Conservation (phyloP, 768 basidiomycete genomes). For the Mycena filopes region DNA sequence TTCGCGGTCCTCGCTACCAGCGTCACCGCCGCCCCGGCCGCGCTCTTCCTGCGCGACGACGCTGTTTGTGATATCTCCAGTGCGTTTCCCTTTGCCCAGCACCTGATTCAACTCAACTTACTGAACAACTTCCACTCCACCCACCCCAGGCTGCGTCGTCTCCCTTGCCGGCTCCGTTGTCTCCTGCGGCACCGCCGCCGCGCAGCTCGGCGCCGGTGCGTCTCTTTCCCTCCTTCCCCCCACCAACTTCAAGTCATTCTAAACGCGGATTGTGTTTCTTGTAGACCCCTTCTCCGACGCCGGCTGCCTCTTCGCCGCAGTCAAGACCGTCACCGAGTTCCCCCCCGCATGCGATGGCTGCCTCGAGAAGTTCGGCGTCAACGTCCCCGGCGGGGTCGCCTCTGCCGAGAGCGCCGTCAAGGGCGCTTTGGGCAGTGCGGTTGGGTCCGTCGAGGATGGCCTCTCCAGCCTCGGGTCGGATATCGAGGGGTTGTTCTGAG, state of each 20-base stretch:
- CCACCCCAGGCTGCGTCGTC: constrained; percentile 20
- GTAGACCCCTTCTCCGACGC: constrained; percentile 26
- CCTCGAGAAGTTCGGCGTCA: constrained; percentile 16
- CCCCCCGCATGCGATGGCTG: constrained; percentile 25
- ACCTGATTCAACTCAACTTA: too few species aligned
- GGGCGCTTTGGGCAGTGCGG: too few species aligned
- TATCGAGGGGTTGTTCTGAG: not conserved
- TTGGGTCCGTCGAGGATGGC: not conserved
- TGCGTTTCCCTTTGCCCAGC: not conserved
- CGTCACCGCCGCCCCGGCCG: constrained; percentile 10
- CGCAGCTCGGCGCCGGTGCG: constrained; percentile 26
- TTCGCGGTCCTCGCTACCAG: constrained; percentile 15
- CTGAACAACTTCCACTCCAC: too few species aligned
- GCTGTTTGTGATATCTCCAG: constrained; percentile 22
- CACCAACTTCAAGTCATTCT: too few species aligned
- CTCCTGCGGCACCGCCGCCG: constrained; percentile 23
- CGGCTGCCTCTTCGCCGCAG: constrained; percentile 29
- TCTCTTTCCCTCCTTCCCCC: not conserved
- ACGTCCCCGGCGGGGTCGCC: not conserved
- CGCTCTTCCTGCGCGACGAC: constrained; percentile 1
- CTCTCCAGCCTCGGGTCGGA: constrained; percentile 2
- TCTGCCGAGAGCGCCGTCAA: not conserved
- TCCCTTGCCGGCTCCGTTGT: constrained; percentile 27
- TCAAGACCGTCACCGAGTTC: constrained; percentile 11
- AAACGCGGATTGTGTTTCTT: too few species aligned